phyloP scores from a whole-genome alignment of 2,329 filamentous ascomycete species.

The Leptographium procerum region DNA sequence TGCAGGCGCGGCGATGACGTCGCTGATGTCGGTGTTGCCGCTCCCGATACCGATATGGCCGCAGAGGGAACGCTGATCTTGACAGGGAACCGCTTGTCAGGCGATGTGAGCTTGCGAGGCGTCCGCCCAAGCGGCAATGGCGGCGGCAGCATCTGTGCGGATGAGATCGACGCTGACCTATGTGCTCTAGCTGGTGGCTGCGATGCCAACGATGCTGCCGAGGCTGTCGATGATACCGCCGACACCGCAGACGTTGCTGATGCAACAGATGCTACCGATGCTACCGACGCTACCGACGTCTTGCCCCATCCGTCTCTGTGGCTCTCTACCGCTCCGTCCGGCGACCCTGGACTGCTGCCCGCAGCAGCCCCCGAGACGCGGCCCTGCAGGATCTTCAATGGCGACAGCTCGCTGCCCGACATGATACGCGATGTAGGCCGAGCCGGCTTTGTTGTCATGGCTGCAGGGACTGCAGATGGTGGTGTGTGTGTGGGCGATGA shows the following conservation, averaged over 20 bases:
- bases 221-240: background rate
- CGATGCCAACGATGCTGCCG: background rate
- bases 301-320: slow-evolving; percentile 8
- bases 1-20: background rate
- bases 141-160: slow-evolving; percentile 18
- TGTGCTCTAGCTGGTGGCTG: background rate
- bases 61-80: slow-evolving; percentile 31
- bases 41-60: background rate
- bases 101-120: slow-evolving; percentile 33
- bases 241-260: background rate
- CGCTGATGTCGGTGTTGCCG: background rate
- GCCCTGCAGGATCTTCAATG: slow-evolving; percentile 40
- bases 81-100: slow-evolving; percentile 50
- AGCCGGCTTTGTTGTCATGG: background rate
- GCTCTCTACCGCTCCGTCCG: slow-evolving; percentile 10
- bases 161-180: background rate
- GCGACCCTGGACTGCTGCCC: slow-evolving; percentile 15
- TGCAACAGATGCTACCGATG: slow-evolving; percentile 9
- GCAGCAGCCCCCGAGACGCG: slow-evolving; percentile 5
- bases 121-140: slow-evolving; percentile 25
- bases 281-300: background rate
- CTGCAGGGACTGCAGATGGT: slow-evolving; percentile 29
- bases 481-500: slow-evolving; percentile 1
- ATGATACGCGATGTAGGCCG: slow-evolving; percentile 42
- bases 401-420: slow-evolving; percentile 45